Percentiles rank a stretch among this genome's conserved stretches.
These are phyloP conservation scores for Dioscorea zingiberensis DNA, from an alignment of 106 monocot genomes.

Conservation along the genomic window DNA sequence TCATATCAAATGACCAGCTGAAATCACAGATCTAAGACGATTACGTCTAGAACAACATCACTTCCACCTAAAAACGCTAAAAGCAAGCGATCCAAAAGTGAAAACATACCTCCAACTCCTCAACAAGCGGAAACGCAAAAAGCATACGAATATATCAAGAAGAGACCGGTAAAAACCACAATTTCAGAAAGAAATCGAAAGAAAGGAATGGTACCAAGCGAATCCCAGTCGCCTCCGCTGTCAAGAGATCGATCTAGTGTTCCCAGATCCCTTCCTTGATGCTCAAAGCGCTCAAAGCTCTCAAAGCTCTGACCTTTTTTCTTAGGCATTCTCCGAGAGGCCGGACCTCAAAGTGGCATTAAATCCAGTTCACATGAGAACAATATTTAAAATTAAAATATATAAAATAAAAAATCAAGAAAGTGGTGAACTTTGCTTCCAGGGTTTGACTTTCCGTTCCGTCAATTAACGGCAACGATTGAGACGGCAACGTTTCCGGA, in stretches of 20 bases:
- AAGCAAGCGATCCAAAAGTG: no score
- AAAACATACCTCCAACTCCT: neutral
- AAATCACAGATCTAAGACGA: no score
- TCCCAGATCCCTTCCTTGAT: conserved; percentile 1
- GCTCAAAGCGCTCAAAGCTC: neutral
- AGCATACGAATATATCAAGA: no score
- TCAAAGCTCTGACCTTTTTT: neutral
- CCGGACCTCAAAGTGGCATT: neutral
- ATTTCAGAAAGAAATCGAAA: neutral
- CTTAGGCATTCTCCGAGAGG: neutral
- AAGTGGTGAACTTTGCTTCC: no score
- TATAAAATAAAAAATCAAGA: no score
- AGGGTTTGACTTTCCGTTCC: conserved; percentile 11
- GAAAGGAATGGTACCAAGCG: neutral
- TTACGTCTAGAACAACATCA: no score
- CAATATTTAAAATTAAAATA: neutral
- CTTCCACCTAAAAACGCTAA: no score
- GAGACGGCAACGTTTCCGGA: neutral
- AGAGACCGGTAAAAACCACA: neutral
- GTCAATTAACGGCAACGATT: neutral
- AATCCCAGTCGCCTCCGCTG: neutral
- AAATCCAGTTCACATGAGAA: neutral
- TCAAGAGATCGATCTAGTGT: neutral
- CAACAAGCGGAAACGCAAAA: neutral
- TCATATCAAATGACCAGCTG: no score